Evolutionary conservation across 1,284 basidiomycete genomes (phyloP).

Genomic region (Cerioporus squamosus): DNA sequence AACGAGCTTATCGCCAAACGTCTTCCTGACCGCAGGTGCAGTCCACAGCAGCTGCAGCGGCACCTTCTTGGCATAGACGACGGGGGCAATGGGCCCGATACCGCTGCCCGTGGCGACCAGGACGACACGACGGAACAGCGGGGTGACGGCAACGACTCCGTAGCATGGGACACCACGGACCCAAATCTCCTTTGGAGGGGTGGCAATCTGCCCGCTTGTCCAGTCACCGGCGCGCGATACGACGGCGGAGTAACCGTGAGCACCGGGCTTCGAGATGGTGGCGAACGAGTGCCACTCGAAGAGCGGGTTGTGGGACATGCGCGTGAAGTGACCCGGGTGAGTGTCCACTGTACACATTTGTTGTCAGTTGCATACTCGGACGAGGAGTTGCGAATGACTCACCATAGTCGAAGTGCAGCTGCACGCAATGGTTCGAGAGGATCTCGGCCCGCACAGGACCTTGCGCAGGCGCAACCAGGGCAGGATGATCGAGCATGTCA

Average conservation of each 20-base stretch:
- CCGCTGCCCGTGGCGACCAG: constrained; percentile 65
- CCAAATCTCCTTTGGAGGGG: constrained; percentile 57
- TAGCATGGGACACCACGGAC: constrained; percentile 57
- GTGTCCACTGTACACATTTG: constrained; percentile 40
- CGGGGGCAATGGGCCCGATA: constrained; percentile 60
- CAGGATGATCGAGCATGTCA: constrained; percentile 55
- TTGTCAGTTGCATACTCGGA: background rate
- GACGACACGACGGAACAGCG: constrained; percentile 57
- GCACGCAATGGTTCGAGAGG: constrained; percentile 57
- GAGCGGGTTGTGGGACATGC: constrained; percentile 54
- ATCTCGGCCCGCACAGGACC: constrained; percentile 54
- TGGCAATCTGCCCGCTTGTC: constrained; percentile 52
- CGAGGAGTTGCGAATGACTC: background rate
- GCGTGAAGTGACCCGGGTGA: constrained; percentile 55
- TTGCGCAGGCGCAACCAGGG: constrained; percentile 59
- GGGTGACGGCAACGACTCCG: constrained; percentile 57
- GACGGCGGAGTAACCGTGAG: constrained; percentile 57
- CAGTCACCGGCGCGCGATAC: constrained; percentile 65
- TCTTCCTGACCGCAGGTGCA: constrained; percentile 57
- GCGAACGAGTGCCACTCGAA: constrained; percentile 67
- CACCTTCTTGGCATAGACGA: constrained; percentile 50
- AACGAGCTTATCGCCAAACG: constrained; percentile 59
- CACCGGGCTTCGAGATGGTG: constrained; percentile 54
- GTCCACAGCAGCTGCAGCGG: constrained; percentile 62
- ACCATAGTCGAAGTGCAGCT: constrained; percentile 60